Evolutionary conservation across 306 rosid species (phyloP), one percentile per base, ranked within the genome.

Genomic region (Trifolium subterraneum): DNA sequence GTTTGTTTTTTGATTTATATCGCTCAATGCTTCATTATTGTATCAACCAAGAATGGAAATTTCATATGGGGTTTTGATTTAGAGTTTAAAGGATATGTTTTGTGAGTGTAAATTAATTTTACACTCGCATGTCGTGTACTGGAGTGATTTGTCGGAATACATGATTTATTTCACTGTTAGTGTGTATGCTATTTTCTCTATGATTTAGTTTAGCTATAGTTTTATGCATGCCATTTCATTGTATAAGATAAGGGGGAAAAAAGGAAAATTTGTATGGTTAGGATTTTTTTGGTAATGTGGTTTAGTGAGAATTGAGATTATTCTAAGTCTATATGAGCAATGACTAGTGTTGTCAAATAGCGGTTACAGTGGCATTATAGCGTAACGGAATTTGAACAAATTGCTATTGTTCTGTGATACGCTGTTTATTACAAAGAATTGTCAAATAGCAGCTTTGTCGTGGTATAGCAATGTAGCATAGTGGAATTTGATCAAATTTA

Each of bases 61-160:
- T 72, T 50, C 71, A 74, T 25, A 29, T 39, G 51, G 74, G 47
- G 45, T 33, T 62, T 66, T 71, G 41, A 55, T 76, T 81, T 70
- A 55, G 31, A 27, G 31, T 27, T 27, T 27, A 2, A 27, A 0
- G 5, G 29, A 27, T 3, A 27, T 27, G 31, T 5, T 27, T 27
- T 27, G 31, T 27, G 31, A 27, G 31, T 27, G 4, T 27, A 27
- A 27, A 27, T 27, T 27, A 27, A 1, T 27, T 27, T 27, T 27
- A 27, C 31, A 27, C 31, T 27, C 31, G 4, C 31, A 27, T 27
- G 5, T 27, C 31, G 31, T 27, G 31, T 27, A 27, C 5, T 4
- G 5, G 31, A 27, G 31, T 27, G 31, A 27, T 27, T 27, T 27
- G 31, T 2, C 29, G 29, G 29, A n/a, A 25, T 25, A 25, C 3